Conservation (phyloP, 208 protist genomes). For the Wallacemonas sp. region DNA sequence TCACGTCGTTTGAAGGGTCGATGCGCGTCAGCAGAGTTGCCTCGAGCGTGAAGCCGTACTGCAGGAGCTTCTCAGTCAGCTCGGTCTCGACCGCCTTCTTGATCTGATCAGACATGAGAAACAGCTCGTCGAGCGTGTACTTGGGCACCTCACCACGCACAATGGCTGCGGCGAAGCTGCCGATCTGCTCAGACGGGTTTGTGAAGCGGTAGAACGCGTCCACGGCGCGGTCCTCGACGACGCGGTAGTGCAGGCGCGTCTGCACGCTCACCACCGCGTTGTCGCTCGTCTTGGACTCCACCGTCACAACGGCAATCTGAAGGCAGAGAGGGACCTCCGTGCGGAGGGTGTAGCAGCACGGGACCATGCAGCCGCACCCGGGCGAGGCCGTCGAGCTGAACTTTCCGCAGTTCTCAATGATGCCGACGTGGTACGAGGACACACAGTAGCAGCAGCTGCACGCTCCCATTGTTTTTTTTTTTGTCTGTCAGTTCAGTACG, state of each 20-base stretch:
- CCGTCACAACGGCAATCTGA: constrained; percentile 28
- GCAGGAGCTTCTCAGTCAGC: constrained; percentile 50
- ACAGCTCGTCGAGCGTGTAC: constrained; percentile 78
- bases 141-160: constrained; percentile 74
- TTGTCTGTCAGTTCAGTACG: neutral
- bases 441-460: constrained; percentile 58
- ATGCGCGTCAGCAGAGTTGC: constrained; percentile 72
- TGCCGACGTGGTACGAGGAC: constrained; percentile 46
- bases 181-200: constrained; percentile 65
- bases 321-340: constrained; percentile 51
- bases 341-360: constrained; percentile 41
- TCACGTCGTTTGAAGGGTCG: constrained; percentile 56
- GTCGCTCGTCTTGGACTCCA: constrained; percentile 84
- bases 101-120: constrained; percentile 68
- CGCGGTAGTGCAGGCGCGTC: constrained; percentile 55
- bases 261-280: constrained; percentile 66
- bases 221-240: constrained; percentile 33
- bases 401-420: constrained; percentile 70
- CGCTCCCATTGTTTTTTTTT: constrained; percentile 5
- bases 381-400: constrained; percentile 39
- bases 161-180: constrained; percentile 65
- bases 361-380: constrained; percentile 56
- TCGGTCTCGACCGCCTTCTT: constrained; percentile 50
- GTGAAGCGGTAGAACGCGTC: constrained; percentile 71
- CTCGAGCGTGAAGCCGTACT: constrained; percentile 70